Conservation (phyloP, 495 filamentous ascomycete species). For the Aspergillus bertholletiae region DNA sequence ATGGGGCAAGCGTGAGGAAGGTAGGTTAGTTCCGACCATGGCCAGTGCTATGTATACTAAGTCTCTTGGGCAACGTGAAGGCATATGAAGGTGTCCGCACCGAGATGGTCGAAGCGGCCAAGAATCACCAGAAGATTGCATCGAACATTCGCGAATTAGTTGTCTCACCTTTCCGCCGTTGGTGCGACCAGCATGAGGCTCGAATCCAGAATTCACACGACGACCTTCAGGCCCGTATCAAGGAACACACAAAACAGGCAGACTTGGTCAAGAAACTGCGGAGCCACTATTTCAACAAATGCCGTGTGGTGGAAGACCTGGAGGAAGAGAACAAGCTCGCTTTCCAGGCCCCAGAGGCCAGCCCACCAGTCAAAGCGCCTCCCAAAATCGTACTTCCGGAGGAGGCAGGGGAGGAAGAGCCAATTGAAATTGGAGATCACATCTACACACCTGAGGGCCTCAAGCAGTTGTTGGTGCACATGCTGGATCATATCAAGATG, state of each 20-base stretch:
- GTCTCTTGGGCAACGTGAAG: slow-evolving; percentile 38
- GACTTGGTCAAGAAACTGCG: slow-evolving; percentile 87
- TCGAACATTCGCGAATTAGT: slow-evolving; percentile 95
- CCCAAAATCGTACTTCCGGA: slow-evolving; percentile 62
- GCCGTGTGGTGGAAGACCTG: slow-evolving; percentile 88
- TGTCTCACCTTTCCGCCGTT: slow-evolving; percentile 86
- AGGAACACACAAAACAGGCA: slow-evolving; percentile 86
- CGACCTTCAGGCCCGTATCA: slow-evolving; percentile 83
- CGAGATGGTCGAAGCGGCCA: slow-evolving; percentile 90
- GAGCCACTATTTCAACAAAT: slow-evolving; percentile 98
- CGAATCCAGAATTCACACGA: slow-evolving; percentile 92
- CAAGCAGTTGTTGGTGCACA: slow-evolving; percentile 84
- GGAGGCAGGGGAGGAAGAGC: slow-evolving; percentile 64
- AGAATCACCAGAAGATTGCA: slow-evolving; percentile 90
- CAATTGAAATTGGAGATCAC: slow-evolving; percentile 86
- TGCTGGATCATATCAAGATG: slow-evolving; percentile 80
- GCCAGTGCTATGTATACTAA: slow-evolving; percentile 1
- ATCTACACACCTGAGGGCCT: slow-evolving; percentile 78
- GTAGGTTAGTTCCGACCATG: slow-evolving; percentile 41
- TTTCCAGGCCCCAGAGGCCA: slow-evolving; percentile 77
- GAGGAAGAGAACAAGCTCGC: slow-evolving; percentile 98
- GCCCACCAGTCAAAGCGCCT: slow-evolving; percentile 45
- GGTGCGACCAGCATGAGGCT: slow-evolving; percentile 90
- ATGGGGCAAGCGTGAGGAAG: slow-evolving; percentile 94
- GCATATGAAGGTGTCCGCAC: slow-evolving; percentile 93